Conservation (phyloP, 345 rosid genomes). For the Rhodamnia argentea region DNA sequence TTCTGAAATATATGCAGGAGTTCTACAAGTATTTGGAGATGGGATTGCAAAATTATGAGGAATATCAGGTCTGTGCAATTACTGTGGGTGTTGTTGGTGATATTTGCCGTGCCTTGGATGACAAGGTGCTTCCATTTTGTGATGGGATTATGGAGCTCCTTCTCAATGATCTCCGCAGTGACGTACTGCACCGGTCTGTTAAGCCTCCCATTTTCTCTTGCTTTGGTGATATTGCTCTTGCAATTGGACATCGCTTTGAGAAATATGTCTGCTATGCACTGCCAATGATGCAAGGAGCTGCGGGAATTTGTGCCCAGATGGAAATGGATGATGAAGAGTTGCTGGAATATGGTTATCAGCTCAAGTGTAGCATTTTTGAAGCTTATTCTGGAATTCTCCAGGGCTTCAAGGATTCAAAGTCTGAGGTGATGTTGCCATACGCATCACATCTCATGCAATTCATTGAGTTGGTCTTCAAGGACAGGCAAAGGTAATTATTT, state of each 20-base stretch:
- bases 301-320: constrained; percentile 64
- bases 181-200: constrained; percentile 78
- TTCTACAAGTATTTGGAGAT: constrained; percentile 72
- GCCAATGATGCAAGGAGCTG: constrained; percentile 81
- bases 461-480: constrained; percentile 65
- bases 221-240: constrained; percentile 92
- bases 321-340: constrained; percentile 66
- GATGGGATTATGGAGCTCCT: constrained; percentile 82
- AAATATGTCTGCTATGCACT: constrained; percentile 55
- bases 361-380: constrained; percentile 78
- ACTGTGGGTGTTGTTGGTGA: constrained; percentile 92
- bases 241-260: constrained; percentile 67
- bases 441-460: constrained; percentile 80
- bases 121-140: constrained; percentile 60
- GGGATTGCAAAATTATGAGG: constrained; percentile 88
- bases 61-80: constrained; percentile 87
- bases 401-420: constrained; percentile 71
- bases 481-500: constrained; percentile 38
- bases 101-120: constrained; percentile 83
- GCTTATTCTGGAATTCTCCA: constrained; percentile 94
- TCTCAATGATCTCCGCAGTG: constrained; percentile 56
- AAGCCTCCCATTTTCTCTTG: constrained; percentile 92
- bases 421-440: constrained; percentile 78
- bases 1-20: constrained; percentile 69
- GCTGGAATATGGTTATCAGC: constrained; percentile 77